Base-by-base conservation (phyloP, 306 rosid species). In the Medicago arabica region DNA sequence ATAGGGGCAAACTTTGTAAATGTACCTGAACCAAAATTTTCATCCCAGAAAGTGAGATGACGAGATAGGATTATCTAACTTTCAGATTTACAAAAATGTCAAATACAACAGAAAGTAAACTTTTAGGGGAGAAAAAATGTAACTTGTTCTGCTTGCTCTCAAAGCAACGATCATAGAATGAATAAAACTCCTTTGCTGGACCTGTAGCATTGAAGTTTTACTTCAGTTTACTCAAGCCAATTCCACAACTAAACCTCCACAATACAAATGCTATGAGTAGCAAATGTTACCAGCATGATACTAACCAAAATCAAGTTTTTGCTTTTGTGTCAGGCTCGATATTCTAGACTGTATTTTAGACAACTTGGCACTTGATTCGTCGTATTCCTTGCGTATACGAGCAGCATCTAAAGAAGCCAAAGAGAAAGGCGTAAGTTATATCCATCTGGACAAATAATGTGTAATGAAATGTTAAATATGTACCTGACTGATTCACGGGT, bases 81-180 rank as follows among this genome's bases (percentile, higher is more conserved):
- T 75, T 81, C 76, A 72, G 77, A 59, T 40, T 63, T 21, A 71
- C 28, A 60, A 23, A 67, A 78, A 61, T 16, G 53, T 65, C 70
- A 61, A 81, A 61, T 79, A 72, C 53, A 68, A 64, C 18, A 43
- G 46, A 70, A 67, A 75, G 49, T 59, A 78, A 71, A 76, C 51
- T 19, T 21, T 53, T 18, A 75, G 72, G 77, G 75, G 70, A 75
- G 36, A 75, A 67, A 83, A 75, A 66, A 50, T 59, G 74, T 83
- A 74, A 96, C 99, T 96, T 96, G 89, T 88, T 92, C 88, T 96
- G 75, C 88, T 90, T 92, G 92, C 91, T 74, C 84, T 96, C 99
- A 79, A 90, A 90, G 83, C 99, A 96, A 17, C 68, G 97, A 70
- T 77, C 96, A 74, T 88, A 87, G 82, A 90, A 96, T 65, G 93